These are phyloP conservation scores for Alternaria ventricosa DNA, from an alignment of 2,329 filamentous ascomycete species.

Conservation along the genomic window DNA sequence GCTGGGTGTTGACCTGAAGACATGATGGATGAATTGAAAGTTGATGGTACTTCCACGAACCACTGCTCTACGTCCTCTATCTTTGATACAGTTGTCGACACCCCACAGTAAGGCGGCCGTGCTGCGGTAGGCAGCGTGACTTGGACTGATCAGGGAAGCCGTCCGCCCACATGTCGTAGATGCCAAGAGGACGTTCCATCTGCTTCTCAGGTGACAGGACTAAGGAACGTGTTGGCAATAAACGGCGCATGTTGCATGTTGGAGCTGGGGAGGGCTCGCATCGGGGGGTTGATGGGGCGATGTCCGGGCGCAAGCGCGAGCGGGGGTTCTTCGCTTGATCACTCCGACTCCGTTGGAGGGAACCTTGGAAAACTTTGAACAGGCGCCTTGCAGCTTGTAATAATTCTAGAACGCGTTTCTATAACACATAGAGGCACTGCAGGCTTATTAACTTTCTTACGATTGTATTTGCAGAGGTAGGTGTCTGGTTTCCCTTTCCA, in stretches of 20 bases:
- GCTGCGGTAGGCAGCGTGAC: slow-evolving; percentile 1
- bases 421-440: not conserved
- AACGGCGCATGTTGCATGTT: slow-evolving; percentile 9
- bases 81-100: slow-evolving; percentile 2
- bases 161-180: slow-evolving; percentile 16
- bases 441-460: not conserved
- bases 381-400: not conserved
- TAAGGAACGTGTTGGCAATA: slow-evolving; percentile 6
- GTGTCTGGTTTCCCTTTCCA: not conserved
- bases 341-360: not conserved
- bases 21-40: slow-evolving; percentile 20
- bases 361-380: not conserved
- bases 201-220: slow-evolving; percentile 13
- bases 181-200: slow-evolving; percentile 17
- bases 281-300: slow-evolving; percentile 22
- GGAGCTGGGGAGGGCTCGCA: not conserved
- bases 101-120: slow-evolving; percentile 4
- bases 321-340: slow-evolving; percentile 1
- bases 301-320: slow-evolving; percentile 9
- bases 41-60: not conserved
- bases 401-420: not conserved
- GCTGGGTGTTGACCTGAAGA: slow-evolving; percentile 29
- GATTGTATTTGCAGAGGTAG: not conserved
- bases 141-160: slow-evolving; percentile 29
- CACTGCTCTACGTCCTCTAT: not conserved